Base-by-base conservation (phyloP, 495 filamentous ascomycete genomes). In the Thermochaetoides thermophila region DNA sequence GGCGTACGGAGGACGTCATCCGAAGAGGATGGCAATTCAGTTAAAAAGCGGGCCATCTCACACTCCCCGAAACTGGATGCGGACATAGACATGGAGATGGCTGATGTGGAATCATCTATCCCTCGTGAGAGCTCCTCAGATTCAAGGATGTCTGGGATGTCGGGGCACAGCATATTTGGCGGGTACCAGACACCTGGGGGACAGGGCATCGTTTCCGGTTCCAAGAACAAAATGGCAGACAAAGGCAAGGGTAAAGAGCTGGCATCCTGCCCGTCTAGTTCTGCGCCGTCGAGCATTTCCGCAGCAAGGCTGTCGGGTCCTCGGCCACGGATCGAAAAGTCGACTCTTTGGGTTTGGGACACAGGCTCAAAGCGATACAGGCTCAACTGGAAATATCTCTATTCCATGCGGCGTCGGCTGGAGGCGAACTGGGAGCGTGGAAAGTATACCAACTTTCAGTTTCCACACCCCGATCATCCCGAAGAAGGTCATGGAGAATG, bases 371-470 rank as follows among this genome's bases (percentile, higher is more conserved):
- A 47, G 13, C 59, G 60, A 22, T 69, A 66, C 29, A 71, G 68
- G 38, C 48, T 89, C 21, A 84, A 81, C 46, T 89, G 81, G 77
- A 75, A 79, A 27, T 78, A 91, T 48, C 64, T 96, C 3, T 97
- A 89, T 54, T 87, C 83, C 38, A 82, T 93, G 59, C 73, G 86
- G 28, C 67, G 75, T 37, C 68, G 76, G 17, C 62, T 97, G 15
- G 89, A 97, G 52, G 74, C 78, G 5, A 96, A 96, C 55, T 97
- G 89, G 89, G 69, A 79, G 26, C 69, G 74, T 19, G 85, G 81
- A 15, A 74, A 72, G 22, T 94, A 65, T 49, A 73, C 66, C 5
- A 91, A 81, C 41, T 96, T 96, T 52, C 82, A 86, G 53, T 66
- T 97, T 5, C 89, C 89, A 3, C 82, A 91, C 38, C 83, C 81